Evolutionary conservation across 2,329 filamentous ascomycete genomes (phyloP).

Genomic region (Periconia digitata): DNA sequence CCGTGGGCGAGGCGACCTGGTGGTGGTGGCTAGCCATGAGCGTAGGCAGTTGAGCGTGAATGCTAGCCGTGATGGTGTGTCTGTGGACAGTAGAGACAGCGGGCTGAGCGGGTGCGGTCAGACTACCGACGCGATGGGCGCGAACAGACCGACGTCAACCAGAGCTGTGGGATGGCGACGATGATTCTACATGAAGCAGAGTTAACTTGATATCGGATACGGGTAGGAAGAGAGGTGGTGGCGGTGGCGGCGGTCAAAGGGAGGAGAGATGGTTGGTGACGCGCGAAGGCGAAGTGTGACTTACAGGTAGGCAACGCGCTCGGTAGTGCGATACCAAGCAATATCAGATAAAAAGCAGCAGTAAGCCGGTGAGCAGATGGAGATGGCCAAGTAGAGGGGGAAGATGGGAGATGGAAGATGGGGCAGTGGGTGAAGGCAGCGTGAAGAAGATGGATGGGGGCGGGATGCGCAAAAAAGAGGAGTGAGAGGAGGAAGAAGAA

Average conservation of each 20-base stretch:
- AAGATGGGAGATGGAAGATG: not conserved
- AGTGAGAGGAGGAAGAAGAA: constrained; percentile 18
- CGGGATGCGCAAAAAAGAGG: constrained; percentile 17
- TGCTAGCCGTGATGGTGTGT: not conserved
- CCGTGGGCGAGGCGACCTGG: constrained; percentile 78
- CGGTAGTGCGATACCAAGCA: constrained; percentile 15
- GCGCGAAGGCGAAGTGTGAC: not conserved
- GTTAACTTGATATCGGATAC: too few species aligned
- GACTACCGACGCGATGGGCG: not conserved
- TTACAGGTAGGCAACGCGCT: not conserved
- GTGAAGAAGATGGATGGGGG: constrained; percentile 14
- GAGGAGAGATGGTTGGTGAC: not conserved
- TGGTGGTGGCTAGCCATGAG: constrained; percentile 68
- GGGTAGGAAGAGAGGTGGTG: too few species aligned
- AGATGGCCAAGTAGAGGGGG: not conserved
- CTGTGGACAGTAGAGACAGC: not conserved
- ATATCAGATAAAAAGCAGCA: constrained; percentile 9
- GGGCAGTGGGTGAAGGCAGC: constrained; percentile 3
- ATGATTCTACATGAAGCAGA: not conserved
- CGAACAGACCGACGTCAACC: not conserved
- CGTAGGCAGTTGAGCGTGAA: not conserved
- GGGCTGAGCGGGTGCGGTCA: not conserved
- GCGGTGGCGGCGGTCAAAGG: not conserved
- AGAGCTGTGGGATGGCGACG: not conserved
- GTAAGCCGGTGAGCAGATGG: not conserved